Percentiles rank a stretch among this genome's conserved stretches.
Evolutionary conservation across 164 flowering plant genomes (phyloP).

Genomic region (Vitis vinifera): ASM3070453v1 NC_081821.1:11269001-11269500

Average conservation of each 20-base stretch:
- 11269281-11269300: slow-evolving; percentile 80
- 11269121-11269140: slow-evolving; percentile 87
- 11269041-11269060: slow-evolving; percentile 6
- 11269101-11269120: slow-evolving; percentile 84
- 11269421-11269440: neutral
- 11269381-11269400: slow-evolving; percentile 16
- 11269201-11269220: neutral
- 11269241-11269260: neutral
- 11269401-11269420: slow-evolving; percentile 22
- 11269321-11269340: slow-evolving; percentile 59
- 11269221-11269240: neutral
- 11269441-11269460: neutral
- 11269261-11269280: slow-evolving; percentile 1
- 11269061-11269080: slow-evolving; percentile 23
- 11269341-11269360: slow-evolving; percentile 65
- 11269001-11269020: slow-evolving; percentile 22
- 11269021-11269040: slow-evolving; percentile 11
- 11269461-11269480: neutral
- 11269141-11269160: slow-evolving; percentile 83
- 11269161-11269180: slow-evolving; percentile 76
- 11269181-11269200: slow-evolving; percentile 1
- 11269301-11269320: slow-evolving; percentile 76
- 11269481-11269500: slow-evolving; percentile 16
- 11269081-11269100: slow-evolving; percentile 38
- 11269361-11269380: slow-evolving; percentile 36